Evolutionary conservation across 2,329 filamentous ascomycete genomes (phyloP).

Genomic region (Arthrobotrys sphaeroides): DNA sequence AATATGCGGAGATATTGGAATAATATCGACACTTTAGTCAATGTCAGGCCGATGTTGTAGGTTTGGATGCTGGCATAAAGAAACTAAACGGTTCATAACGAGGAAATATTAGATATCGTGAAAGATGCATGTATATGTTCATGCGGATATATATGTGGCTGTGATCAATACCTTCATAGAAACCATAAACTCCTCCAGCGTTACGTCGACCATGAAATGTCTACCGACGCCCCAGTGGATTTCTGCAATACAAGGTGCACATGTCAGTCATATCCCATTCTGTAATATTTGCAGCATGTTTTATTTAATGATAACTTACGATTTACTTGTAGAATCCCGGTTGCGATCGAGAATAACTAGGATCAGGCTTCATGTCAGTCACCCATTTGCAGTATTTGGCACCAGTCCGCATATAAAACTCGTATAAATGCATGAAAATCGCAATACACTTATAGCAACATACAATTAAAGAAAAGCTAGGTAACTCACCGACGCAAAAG

Average conservation of each 20-base stretch:
- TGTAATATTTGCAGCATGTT: not conserved
- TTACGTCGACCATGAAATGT: conserved; percentile 5
- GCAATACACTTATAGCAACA: no score
- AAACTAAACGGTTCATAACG: conserved; percentile 7
- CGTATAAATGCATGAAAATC: no score
- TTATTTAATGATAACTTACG: not conserved
- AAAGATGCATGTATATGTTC: no score
- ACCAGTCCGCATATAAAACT: no score
- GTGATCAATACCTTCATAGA: conserved; percentile 12
- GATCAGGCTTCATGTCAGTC: not conserved
- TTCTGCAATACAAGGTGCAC: not conserved
- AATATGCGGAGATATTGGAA: conserved; percentile 17
- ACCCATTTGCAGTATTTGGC: not conserved
- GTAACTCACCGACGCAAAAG: not conserved
- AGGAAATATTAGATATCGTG: no score
- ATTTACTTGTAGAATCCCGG: not conserved
- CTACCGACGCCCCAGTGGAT: conserved; percentile 12
- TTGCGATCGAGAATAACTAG: conserved; percentile 7
- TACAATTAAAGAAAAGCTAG: no score
- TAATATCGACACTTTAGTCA: conserved; percentile 12
- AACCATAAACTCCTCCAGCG: not conserved
- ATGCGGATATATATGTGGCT: not conserved
- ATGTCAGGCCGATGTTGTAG: conserved; percentile 8
- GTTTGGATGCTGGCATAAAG: conserved; percentile 16
- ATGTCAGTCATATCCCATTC: not conserved